Conservation (phyloP, 225 moss, liverwort and hornwort genomes). For the Straminergon stramineum region DNA sequence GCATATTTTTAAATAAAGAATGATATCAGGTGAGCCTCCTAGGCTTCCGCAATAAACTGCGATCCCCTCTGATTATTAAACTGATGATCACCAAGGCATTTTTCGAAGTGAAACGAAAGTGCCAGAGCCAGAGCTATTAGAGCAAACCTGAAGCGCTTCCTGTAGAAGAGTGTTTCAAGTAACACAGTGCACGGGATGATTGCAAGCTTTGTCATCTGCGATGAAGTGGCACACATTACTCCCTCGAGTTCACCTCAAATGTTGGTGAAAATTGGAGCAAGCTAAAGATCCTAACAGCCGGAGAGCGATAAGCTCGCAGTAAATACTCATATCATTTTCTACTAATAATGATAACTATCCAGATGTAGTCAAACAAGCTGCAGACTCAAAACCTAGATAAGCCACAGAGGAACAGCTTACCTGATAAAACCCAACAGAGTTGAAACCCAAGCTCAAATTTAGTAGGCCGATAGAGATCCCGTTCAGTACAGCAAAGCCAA, state of each 20-base stretch:
- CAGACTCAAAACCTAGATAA: not conserved
- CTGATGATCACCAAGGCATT: not conserved
- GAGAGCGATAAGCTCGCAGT: not conserved
- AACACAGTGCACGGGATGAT: conserved; percentile 97
- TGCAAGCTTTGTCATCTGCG: conserved; percentile 83
- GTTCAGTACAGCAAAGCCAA: conserved; percentile 53
- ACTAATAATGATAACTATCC: not conserved
- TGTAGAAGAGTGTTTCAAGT: conserved; percentile 77
- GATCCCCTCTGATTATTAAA: not conserved
- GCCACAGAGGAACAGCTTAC: conserved; percentile 11
- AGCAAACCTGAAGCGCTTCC: conserved; percentile 77
- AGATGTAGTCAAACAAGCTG: not conserved
- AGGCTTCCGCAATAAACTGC: not conserved
- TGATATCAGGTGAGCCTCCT: not conserved
- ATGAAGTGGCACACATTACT: conserved; percentile 14
- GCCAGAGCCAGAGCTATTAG: not conserved
- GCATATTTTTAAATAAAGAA: not conserved
- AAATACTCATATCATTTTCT: not conserved
- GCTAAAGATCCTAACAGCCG: not conserved
- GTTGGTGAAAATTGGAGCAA: not conserved
- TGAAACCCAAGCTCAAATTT: conserved; percentile 94
- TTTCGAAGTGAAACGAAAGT: not conserved
- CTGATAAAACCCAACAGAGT: conserved; percentile 99
- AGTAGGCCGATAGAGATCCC: conserved; percentile 82
- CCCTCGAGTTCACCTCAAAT: conserved; percentile 5